These are phyloP conservation scores for Annulohypoxylon nitens DNA, from an alignment of 495 filamentous ascomycete species.

Conservation along the genomic window DNA sequence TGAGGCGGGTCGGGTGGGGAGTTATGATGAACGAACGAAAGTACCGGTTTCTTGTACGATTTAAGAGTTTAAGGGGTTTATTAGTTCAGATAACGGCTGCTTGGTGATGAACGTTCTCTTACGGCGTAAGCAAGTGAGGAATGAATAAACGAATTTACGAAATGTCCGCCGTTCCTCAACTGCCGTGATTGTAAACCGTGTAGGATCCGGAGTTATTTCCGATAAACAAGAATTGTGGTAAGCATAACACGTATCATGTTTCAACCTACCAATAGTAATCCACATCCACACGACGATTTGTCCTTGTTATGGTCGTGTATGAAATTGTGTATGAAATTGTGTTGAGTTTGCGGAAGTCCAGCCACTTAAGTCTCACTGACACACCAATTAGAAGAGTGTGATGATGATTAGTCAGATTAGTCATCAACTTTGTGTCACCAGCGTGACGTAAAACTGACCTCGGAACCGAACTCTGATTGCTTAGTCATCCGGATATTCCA, in stretches of 20 bases:
- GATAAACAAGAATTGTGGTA: neutral
- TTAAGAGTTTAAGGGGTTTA: conserved; percentile 19
- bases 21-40: conserved; percentile 21
- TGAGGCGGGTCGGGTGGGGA: neutral
- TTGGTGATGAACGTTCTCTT: conserved; percentile 26
- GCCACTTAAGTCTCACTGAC: too few species aligned
- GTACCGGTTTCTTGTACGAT: conserved; percentile 10
- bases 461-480: neutral
- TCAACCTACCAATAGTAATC: neutral
- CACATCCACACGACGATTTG: too few species aligned
- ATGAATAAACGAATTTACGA: conserved; percentile 3
- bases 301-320: too few species aligned
- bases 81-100: conserved; percentile 20
- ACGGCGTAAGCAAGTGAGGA: conserved; percentile 2
- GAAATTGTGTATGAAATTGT: too few species aligned
- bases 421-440: neutral
- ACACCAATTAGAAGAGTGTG: neutral
- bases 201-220: neutral
- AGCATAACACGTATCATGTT: neutral
- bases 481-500: conserved; percentile 2
- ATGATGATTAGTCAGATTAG: neutral
- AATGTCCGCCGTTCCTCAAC: neutral
- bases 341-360: too few species aligned
- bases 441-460: neutral
- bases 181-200: neutral